Base-by-base conservation (phyloP, 2,329 filamentous ascomycete genomes). In the Talaromyces sp. region DNA sequence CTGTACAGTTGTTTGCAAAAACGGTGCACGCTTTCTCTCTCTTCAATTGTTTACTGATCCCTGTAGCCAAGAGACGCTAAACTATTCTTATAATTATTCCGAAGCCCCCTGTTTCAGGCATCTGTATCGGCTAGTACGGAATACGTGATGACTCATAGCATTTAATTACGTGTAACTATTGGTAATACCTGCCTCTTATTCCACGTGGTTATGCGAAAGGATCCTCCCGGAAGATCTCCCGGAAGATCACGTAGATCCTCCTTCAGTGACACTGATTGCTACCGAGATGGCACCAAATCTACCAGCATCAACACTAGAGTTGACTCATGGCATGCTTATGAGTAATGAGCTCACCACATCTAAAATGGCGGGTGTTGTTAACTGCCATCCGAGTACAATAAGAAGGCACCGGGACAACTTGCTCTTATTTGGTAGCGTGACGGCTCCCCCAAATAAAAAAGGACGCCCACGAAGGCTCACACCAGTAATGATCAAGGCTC, bases 401-500 rank as follows among this genome's bases (percentile, higher is more conserved):
- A 67, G 47, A 9, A 66, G 57, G 63, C 58, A 60, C 13, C 56
- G 61, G 60, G 64, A 31, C 14, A 68, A 67, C 61, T 59, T 66
- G 27, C 63, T 24, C 11, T 33, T 59, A 16, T 69, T 68, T 59
- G 62, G 68, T 47, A 71, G 41, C 54, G 54, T 62, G 8, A 52
- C 16, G 19, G 68, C 65, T 35, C 67, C 67, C 19, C 62, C 50
- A 54, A 68, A 62, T 43, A 59, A 54, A 63, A 41, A n/a, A n/a
- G n/a, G n/a, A 60, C 65, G 68, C 14, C 68, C 63, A 68, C 69
- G 52, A 69, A 67, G 47, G 7, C 67, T 77, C 57, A 73, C 68
- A 50, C 69, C 70, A 56, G 33, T 70, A 54, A 69, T 77, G 70
- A 50, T 76, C 63, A 65, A 74, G 69, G 68, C 73, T 61, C 68